phyloP scores from a whole-genome alignment of 345 rosid genomes.

The Lepidium didymum region DNA sequence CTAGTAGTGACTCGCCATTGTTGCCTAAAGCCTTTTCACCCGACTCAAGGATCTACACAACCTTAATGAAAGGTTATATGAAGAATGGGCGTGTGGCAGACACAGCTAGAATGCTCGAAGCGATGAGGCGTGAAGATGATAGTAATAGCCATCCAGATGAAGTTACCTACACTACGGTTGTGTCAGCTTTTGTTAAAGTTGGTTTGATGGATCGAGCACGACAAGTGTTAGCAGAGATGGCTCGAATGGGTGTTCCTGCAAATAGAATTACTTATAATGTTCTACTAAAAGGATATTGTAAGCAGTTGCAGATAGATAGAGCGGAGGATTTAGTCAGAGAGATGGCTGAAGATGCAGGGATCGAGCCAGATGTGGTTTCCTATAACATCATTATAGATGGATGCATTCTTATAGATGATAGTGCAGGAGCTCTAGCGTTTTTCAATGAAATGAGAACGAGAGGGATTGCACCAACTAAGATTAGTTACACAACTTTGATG shows the following conservation, averaged over 20 bases:
- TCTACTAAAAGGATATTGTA: constrained; percentile 88
- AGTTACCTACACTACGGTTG: constrained; percentile 82
- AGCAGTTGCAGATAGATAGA: constrained; percentile 59
- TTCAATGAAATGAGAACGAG: constrained; percentile 80
- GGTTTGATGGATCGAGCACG: constrained; percentile 80
- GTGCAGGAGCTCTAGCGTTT: constrained; percentile 71
- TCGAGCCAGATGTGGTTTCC: constrained; percentile 85
- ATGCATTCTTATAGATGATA: constrained; percentile 78
- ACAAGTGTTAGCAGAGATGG: constrained; percentile 79
- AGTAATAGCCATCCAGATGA: constrained; percentile 72
- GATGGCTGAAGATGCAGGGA: constrained; percentile 49
- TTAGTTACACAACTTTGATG: constrained; percentile 94
- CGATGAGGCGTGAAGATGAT: constrained; percentile 70
- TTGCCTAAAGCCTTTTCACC: constrained; percentile 60
- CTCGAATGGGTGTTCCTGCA: constrained; percentile 68
- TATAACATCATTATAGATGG: constrained; percentile 85
- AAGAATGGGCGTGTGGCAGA: constrained; percentile 63
- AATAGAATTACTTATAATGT: constrained; percentile 82
- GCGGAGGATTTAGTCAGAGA: constrained; percentile 70
- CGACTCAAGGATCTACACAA: constrained; percentile 74
- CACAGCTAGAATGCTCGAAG: constrained; percentile 76
- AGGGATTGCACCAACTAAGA: constrained; percentile 78
- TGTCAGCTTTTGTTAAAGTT: constrained; percentile 74
- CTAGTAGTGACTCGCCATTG: constrained; percentile 47
- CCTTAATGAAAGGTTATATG: constrained; percentile 97